Conservation (phyloP, 1,284 basidiomycete genomes). For the Ceratobasidium sp. region DNA sequence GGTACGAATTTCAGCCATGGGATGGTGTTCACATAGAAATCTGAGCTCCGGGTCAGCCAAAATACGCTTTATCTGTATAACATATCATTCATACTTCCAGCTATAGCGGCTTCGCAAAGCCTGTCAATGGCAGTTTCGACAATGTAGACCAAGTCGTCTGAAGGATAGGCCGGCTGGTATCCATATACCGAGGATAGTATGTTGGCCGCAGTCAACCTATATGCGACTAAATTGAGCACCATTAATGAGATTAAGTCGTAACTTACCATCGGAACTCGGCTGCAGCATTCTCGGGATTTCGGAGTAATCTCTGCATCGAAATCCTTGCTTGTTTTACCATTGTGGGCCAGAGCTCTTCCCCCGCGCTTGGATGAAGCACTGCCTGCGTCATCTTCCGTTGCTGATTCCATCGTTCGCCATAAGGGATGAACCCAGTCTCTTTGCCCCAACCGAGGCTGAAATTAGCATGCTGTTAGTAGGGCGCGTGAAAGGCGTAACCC, state of each 20-base stretch:
- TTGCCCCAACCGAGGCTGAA: not conserved
- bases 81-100: constrained; percentile 4
- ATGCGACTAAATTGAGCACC: not conserved
- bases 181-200: constrained; percentile 21
- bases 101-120: constrained; percentile 16
- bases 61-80: not conserved
- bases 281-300: not conserved
- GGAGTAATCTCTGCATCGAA: constrained; percentile 25
- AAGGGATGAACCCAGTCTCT: constrained; percentile 6
- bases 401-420: constrained; percentile 19
- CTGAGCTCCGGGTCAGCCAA: constrained; percentile 1
- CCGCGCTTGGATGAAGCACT: constrained; percentile 19
- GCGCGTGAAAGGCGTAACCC: not conserved
- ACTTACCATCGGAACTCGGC: constrained; percentile 23
- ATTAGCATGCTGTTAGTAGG: not conserved
- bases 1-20: constrained; percentile 33
- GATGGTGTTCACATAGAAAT: not conserved
- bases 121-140: not conserved
- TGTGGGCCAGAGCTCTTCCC: not conserved
- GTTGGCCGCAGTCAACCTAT: not conserved
- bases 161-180: not conserved
- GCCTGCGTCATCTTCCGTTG: constrained; percentile 21
- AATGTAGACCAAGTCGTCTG: not conserved
- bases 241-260: not conserved
- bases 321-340: constrained; percentile 16